Base-by-base conservation (phyloP, 2,329 filamentous ascomycete genomes). In the Endothia cerciana region DNA sequence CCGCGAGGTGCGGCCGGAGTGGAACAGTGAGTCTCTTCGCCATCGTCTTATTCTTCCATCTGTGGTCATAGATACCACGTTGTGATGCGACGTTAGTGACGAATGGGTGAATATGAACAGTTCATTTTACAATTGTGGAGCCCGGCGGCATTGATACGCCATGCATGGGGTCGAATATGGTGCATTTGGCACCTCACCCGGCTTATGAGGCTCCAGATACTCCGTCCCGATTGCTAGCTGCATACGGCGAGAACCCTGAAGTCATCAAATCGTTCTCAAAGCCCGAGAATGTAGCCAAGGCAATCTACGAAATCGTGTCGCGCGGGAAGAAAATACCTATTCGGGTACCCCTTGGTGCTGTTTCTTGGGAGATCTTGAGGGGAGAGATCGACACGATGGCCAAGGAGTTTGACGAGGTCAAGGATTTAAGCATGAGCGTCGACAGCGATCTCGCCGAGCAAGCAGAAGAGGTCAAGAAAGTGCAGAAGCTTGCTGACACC, bases 91-190 rank as follows among this genome's bases (percentile, higher is more conserved):
- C 10, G 10, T 36, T 28, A 28, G 22, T 51, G 11, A 51, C 41
- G 51, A 11, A 7, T 11, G 7, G 40, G 19, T 17, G 22, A 22
- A 62, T n/a, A 13, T 15, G 53, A 41, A 62, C 36, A 78, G 73
- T 82, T 53, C 75, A 80, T 62, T 76, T 82, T 49, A 76, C 74
- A 61, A 75, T 78, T 45, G 71, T 81, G 36, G 80, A 83, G 69
- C 82, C 81, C 0, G 77, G 76, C 22, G 77, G 74, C 3, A 74
- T 77, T n/a, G 73, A 75, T 60, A 79, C 78, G 2, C 76, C 77
- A 59, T 79, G 73, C 59, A 72, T 72, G 19, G 72, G 71, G 11
- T 68, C 70, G 15, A 73, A 71, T 30, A 75, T 66, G 71, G 73
- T 68, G 67, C 72, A 78, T 53, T 73, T 74, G 53, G 78, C 75